Evolutionary conservation across 2,329 filamentous ascomycete genomes (phyloP), one percentile per base, ranked within the genome.

Genomic region (Peltaster fructicola): DNA sequence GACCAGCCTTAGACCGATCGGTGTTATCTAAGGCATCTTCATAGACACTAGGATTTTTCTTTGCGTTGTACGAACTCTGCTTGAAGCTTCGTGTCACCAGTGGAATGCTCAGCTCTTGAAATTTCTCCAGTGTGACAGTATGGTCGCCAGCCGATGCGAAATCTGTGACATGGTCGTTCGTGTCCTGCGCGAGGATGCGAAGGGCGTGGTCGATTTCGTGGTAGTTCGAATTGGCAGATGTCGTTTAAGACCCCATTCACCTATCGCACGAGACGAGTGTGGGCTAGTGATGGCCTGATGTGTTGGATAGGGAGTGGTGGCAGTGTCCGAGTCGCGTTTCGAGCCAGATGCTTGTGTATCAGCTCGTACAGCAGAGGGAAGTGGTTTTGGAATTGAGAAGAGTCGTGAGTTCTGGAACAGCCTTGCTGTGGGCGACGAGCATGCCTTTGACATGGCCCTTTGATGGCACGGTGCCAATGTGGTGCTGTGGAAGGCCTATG

Each of bases 221-320:
- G 80, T 84, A 3, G 75, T 72, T 47, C 74, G 74, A 6, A 74
- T 54, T 2, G 85, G 85, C 5, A 95, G 59, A 1, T 81, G 63
- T 27, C 85, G 64, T 57, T 95, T 95, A 40, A 93, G 58, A 8
- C 85, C 85, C 84, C 85, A 95, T 45, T 95, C 85, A 17, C 85
- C 85, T 43, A 68, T 68, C 19, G 62, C 57, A 13, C 80, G 64
- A 6, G 82, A 84, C 10, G 70, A 63, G 21, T 64, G 56, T 5
- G 81, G 74, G 1, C 81, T 84, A 8, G 74, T 73, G 45, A 95
- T 76, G 33, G 82, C 68, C 46, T 88, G 78, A 47, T 77, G 67
- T 25, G 72, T 81, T n/a, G 85, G 85, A 52, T 75, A 77, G 15
- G 69, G 65, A 31, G 68, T 62, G 8, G 85, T 95, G 20, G 76